Evolutionary conservation across 345 rosid genomes (phyloP), one percentile per base, ranked within the genome.

Genomic region (Syzygium grande): DNA sequence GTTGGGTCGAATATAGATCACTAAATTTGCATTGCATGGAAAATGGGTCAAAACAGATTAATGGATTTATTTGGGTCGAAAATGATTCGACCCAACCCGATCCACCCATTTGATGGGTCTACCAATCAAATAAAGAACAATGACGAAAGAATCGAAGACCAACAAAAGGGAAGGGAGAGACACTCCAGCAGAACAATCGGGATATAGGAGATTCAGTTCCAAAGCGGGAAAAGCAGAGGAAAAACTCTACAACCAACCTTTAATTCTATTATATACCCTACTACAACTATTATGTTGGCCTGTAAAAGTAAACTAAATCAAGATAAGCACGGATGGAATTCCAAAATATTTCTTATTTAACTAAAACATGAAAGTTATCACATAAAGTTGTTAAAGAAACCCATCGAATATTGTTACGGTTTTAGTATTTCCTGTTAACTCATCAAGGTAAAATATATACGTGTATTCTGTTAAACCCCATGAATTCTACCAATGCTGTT

Each of bases 31-130:
- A 25, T 27, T 59, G 3, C 14, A 25, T 59, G 12, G 25, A 27
- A n/a, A n/a, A 59, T 59, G 27, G 16, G 30, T 59, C 15, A 11
- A 59, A 58, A 59, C 1, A 0, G 2, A 14, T 1, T 11, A 58
- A 10, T 58, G 3, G 15, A 0, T 59, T 59, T 59, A 59, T 59
- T 59, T 11, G 7, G 27, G 15, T 25, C 0, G 63, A 25, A 23
- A 23, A 58, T 58, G 11, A 43, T 25, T 58, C 11, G 4, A 58
- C 25, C n/a, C 0, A n/a, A n/a, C 0, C 23, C 61, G 10, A 43
- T 0, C 14, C 61, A 23, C 19, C 0, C 11, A 13, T 23, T 56
- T 56, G 63, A 23, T 1, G n/a, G 0, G 0, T 56, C 0, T 59
- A 59, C 80, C 14, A 0, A 34, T 1, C 41, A 73, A 2, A 2